A percentile compares a stretch with the other conserved stretches of the same genome.
Evolutionary conservation across 2,329 filamentous ascomycete genomes (phyloP).

Genomic region (Hymenoscyphus fructigenus): DNA sequence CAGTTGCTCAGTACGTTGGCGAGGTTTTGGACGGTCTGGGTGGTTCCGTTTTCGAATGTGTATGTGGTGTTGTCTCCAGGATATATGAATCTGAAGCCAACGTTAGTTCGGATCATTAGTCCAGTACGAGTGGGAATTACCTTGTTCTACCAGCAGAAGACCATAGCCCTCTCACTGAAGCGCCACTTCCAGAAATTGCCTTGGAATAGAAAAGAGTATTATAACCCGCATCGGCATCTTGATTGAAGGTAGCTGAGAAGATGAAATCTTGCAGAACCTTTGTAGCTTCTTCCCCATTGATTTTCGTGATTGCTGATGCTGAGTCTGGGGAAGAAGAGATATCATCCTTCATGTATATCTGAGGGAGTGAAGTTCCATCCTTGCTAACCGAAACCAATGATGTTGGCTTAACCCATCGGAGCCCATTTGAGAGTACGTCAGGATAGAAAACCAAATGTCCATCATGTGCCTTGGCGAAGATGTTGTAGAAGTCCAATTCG

Average conservation of each 20-base stretch:
- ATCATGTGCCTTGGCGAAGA: conserved; percentile 59
- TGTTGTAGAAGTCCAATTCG: conserved; percentile 51
- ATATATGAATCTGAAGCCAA: conserved; percentile 36
- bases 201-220: conserved; percentile 44
- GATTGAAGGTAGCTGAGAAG: conserved; percentile 38
- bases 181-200: conserved; percentile 27
- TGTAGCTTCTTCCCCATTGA: conserved; percentile 56
- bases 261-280: conserved; percentile 48
- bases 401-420: conserved; percentile 49
- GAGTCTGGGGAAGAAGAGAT: conserved; percentile 42
- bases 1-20: conserved; percentile 40
- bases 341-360: conserved; percentile 54
- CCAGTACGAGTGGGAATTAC: conserved; percentile 21
- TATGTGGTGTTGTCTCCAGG: conserved; percentile 42
- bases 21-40: conserved; percentile 35
- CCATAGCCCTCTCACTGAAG: conserved; percentile 38
- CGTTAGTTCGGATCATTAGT: neutral
- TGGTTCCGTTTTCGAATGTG: conserved; percentile 42
- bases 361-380: conserved; percentile 58
- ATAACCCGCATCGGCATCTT: conserved; percentile 43
- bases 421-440: conserved; percentile 46
- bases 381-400: conserved; percentile 58
- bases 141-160: conserved; percentile 38
- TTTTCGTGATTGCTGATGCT: conserved; percentile 50
- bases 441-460: conserved; percentile 61